A percentile compares a stretch with the other conserved stretches of the same genome.
Conservation (phyloP, 1,139 yeast genomes). For the Taphrina pruni region DNA sequence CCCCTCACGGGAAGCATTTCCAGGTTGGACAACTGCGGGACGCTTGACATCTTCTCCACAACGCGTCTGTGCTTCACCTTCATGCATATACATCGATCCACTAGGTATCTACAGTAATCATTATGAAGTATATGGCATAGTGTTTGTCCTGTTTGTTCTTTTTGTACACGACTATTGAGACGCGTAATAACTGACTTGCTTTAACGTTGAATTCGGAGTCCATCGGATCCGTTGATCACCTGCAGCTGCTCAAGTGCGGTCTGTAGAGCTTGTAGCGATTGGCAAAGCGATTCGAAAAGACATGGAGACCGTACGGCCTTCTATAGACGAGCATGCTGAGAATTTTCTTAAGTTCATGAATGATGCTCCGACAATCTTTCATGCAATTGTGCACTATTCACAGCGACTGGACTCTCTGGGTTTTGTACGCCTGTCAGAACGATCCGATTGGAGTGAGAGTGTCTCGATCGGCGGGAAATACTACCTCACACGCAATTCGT, state of each 20-base stretch:
- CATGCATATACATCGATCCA: too few relatives aligned
- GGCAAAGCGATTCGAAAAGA: neutral
- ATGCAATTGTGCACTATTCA: conserved; percentile 76
- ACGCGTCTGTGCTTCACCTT: neutral
- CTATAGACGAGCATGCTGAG: conserved; percentile 17
- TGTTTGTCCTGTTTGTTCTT: too few relatives aligned
- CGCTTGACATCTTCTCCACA: neutral
- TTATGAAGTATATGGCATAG: too few relatives aligned
- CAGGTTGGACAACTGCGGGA: neutral
- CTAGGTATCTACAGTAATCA: too few relatives aligned
- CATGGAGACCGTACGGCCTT: neutral
- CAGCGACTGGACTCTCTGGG: conserved; percentile 62
- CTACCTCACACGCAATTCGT: conserved; percentile 82
- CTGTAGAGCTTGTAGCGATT: neutral
- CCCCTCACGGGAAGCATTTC: neutral
- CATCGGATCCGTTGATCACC: too few relatives aligned
- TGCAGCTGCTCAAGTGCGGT: too few relatives aligned
- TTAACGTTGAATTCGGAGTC: too few relatives aligned
- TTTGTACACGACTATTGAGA: too few relatives aligned
- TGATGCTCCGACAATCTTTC: conserved; percentile 71
- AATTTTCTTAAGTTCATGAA: conserved; percentile 29
- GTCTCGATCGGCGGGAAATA: conserved; percentile 64
- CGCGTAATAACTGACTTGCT: neutral
- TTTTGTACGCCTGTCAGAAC: conserved; percentile 73
- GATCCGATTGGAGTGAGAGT: conserved; percentile 65